Evolutionary conservation across 1,284 basidiomycete genomes (phyloP).

Genomic region (Ustilago esculenta): DNA sequence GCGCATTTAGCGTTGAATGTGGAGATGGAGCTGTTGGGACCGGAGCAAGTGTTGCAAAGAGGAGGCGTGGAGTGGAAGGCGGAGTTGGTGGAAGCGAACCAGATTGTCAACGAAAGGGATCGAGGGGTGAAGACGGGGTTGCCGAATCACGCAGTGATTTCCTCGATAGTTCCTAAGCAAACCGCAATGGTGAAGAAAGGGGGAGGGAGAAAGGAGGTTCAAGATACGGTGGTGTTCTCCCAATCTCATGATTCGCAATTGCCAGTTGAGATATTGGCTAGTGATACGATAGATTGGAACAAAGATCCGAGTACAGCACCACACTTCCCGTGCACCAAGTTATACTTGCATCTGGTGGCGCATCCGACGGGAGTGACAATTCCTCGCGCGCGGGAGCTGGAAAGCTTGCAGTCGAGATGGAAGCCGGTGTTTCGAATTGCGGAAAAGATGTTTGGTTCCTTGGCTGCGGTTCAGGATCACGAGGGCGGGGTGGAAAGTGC

Average conservation of each 20-base stretch:
- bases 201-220: not conserved
- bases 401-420: not conserved
- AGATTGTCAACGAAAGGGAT: not conserved
- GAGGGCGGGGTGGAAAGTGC: not conserved
- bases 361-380: slow-evolving; percentile 11
- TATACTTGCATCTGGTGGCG: slow-evolving; percentile 26
- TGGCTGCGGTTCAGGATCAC: not conserved
- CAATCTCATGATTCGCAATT: not conserved
- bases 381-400: not conserved
- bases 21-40: slow-evolving; percentile 14
- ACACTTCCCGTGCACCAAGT: slow-evolving; percentile 22
- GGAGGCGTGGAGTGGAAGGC: slow-evolving; percentile 46
- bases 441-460: slow-evolving; percentile 12
- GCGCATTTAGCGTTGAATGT: slow-evolving; percentile 33
- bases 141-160: slow-evolving; percentile 24
- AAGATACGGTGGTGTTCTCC: slow-evolving; percentile 16
- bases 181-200: slow-evolving; percentile 1
- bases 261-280: slow-evolving; percentile 21
- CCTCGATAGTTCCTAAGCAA: slow-evolving; percentile 16
- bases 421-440: not conserved
- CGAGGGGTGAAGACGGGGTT: not conserved
- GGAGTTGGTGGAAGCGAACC: slow-evolving; percentile 14
- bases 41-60: slow-evolving; percentile 26
- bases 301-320: not conserved
- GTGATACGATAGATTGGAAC: slow-evolving; percentile 23